Percentiles rank a stretch among this genome's conserved stretches.
Conservation (phyloP, 2,329 filamentous ascomycete species). For the Claviceps sp. region DNA sequence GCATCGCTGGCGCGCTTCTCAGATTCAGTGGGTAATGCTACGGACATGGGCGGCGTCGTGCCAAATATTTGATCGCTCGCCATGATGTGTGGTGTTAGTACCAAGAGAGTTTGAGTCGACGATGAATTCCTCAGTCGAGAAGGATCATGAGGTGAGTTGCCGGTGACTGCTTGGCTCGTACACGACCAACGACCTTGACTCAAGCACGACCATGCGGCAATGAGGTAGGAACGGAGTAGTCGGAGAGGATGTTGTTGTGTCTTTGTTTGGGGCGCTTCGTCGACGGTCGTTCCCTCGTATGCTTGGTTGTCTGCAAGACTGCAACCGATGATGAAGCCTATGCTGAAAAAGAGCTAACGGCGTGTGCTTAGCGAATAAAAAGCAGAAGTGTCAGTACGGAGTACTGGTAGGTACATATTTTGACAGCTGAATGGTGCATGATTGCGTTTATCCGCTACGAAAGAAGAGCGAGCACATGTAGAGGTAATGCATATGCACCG, state of each 20-base stretch:
- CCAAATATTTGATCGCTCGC: constrained; percentile 36
- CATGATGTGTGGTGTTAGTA: constrained; percentile 14
- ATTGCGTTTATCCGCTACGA: not conserved
- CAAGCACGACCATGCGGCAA: not conserved
- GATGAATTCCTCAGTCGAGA: not conserved
- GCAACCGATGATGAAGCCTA: not conserved
- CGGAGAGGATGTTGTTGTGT: not conserved
- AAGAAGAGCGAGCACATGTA: not conserved
- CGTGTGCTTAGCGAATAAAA: not conserved
- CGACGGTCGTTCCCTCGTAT: not conserved
- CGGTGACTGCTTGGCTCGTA: not conserved
- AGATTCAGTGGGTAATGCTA: constrained; percentile 56
- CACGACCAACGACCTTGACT: not conserved
- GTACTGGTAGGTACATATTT: not conserved
- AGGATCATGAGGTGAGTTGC: not conserved
- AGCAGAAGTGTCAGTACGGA: not conserved
- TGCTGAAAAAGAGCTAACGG: not conserved
- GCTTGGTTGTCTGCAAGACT: not conserved
- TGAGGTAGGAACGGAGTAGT: not conserved
- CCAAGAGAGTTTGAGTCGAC: not conserved
- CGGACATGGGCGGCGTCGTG: constrained; percentile 74
- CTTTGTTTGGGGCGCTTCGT: not conserved
- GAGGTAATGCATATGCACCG: too few relatives aligned
- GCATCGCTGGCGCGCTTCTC: constrained; percentile 68
- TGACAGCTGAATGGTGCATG: not conserved